phyloP scores from a whole-genome alignment of 2,329 filamentous ascomycete species.

The Ophioceras dolichostomum region DNA sequence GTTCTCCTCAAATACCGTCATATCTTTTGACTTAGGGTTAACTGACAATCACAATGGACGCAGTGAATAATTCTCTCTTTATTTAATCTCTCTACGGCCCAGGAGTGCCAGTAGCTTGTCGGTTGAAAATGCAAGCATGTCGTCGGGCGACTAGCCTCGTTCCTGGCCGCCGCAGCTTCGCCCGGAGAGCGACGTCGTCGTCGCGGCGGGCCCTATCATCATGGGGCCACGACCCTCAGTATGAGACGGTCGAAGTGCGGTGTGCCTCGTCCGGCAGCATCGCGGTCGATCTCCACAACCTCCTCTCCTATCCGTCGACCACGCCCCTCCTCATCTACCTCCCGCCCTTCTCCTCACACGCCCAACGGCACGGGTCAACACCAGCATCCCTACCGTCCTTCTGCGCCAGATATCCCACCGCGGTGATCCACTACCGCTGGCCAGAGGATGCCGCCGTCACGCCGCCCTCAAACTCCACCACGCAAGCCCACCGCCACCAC shows the following conservation, averaged over 20 bases:
- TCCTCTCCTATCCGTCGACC: slow-evolving; percentile 20
- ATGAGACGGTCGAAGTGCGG: slow-evolving; percentile 28
- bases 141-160: not conserved
- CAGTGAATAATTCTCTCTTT: too few relatives aligned
- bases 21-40: too few relatives aligned
- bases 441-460: slow-evolving; percentile 8
- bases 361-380: too few relatives aligned
- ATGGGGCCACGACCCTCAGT: too few relatives aligned
- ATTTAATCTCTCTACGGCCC: too few relatives aligned
- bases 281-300: slow-evolving; percentile 35
- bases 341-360: slow-evolving; percentile 35
- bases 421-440: slow-evolving; percentile 51
- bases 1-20: too few relatives aligned
- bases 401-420: slow-evolving; percentile 31
- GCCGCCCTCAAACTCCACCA: too few relatives aligned
- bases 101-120: too few relatives aligned
- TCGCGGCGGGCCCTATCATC: too few relatives aligned
- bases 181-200: not conserved
- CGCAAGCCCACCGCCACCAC: slow-evolving; percentile 3
- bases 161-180: not conserved
- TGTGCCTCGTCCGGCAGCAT: slow-evolving; percentile 37
- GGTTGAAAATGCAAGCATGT: too few relatives aligned
- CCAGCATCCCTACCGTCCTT: too few relatives aligned
- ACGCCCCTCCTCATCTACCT: slow-evolving; percentile 42
- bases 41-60: too few relatives aligned